These are phyloP conservation scores for Leptoxyphium fumago DNA, from an alignment of 2,329 filamentous ascomycete genomes.

Conservation along the genomic window DNA sequence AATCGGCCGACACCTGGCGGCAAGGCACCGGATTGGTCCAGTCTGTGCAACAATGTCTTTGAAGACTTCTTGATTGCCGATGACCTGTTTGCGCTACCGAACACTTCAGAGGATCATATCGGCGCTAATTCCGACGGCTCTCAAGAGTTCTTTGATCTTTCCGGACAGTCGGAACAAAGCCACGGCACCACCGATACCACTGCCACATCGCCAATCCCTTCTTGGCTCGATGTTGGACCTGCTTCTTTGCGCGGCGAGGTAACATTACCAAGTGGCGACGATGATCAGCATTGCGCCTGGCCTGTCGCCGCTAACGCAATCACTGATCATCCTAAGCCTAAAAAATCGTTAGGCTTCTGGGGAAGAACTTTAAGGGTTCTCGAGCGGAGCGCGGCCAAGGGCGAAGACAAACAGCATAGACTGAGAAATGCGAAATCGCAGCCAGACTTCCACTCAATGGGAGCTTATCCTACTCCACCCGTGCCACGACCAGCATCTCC, in stretches of 20 bases:
- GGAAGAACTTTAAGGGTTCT: constrained; percentile 37
- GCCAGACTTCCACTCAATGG: constrained; percentile 22
- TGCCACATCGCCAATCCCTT: constrained; percentile 33
- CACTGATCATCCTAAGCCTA: constrained; percentile 21
- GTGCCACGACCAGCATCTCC: constrained; percentile 13
- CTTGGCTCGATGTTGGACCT: constrained; percentile 22
- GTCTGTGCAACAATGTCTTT: constrained; percentile 47
- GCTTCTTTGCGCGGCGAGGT: constrained; percentile 1
- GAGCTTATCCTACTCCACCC: constrained; percentile 21
- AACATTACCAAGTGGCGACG: constrained; percentile 6
- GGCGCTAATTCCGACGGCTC: constrained; percentile 34
- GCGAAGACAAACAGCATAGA: constrained; percentile 28
- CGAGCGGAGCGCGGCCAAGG: constrained; percentile 34
- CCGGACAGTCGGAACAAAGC: constrained; percentile 37
- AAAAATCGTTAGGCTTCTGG: constrained; percentile 36
- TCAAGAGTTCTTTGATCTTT: constrained; percentile 35
- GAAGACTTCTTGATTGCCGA: constrained; percentile 45
- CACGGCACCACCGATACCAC: constrained; percentile 18
- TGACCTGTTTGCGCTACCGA: constrained; percentile 35
- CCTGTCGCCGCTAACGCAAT: neutral
- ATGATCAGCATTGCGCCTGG: neutral
- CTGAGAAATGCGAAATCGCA: constrained; percentile 17
- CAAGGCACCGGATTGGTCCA: constrained; percentile 40
- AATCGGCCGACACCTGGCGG: constrained; percentile 21
- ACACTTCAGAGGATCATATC: constrained; percentile 25